Base-by-base conservation (phyloP, 805 yeast genomes). In the Ascoidea tarda region DNA sequence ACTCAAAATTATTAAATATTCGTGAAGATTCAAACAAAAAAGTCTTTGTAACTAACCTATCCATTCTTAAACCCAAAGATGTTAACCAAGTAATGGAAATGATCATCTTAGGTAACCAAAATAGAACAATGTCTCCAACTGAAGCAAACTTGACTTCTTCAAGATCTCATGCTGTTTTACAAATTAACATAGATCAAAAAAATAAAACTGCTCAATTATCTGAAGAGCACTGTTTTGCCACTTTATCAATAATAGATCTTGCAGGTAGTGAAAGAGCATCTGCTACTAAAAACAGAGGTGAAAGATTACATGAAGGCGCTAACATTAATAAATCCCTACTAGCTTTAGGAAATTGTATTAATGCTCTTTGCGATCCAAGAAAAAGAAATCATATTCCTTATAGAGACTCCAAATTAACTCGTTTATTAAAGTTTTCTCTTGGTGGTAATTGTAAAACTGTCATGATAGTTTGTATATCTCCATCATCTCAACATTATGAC, bases 261-360 rank as follows among this genome's bases (percentile, higher is more conserved):
- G 98, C 98, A 0, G 98, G 98, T 5, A 85, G 95, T 66, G 98
- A 91, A 68, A 72, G 98, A 47, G 98, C 98, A 0, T 81, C 93
- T 0, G 84, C 93, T 0, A 89, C 98, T 0, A 79, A 78, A 58
- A 91, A 91, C 64, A 67, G 88, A 49, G 98, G 98, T 0, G 77
- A 74, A 33, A 69, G 96, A 50, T 72, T 91, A 12, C 77, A 79
- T 53, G 98, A 91, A 65, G 97, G 98, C 32, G 98, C 97, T 12
- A 87, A 87, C 64, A 91, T 91, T 62, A 91, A 91, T 69, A 79
- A 82, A 63, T 88, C 96, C 0, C 70, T 91, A 48, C 67, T 91
- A 50, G 96, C 98, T 0, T 72, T 91, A 49, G 98, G 97, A 0
- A 90, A 89, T 62, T 91, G 97, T 66, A 90, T 91, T 56, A 89